Evolutionary conservation across 495 filamentous ascomycete species (phyloP).

Genomic region (Jackrogersella minutella): DNA sequence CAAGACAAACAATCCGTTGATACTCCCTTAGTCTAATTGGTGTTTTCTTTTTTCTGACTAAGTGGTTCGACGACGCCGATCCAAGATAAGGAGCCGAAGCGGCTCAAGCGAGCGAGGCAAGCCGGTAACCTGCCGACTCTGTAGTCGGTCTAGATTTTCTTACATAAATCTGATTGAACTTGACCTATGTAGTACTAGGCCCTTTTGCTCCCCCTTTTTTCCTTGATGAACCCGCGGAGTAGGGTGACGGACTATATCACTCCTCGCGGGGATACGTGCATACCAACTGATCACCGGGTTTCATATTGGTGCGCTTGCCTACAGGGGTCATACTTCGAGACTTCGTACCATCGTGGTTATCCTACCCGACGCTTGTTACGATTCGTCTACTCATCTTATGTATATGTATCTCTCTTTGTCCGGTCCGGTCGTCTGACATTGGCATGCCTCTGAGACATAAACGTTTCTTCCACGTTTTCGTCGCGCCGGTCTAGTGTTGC

Average conservation of each 20-base stretch:
- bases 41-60: constrained; percentile 1
- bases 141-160: constrained; percentile 10
- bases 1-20: not conserved
- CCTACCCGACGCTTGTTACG: not conserved
- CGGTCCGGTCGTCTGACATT: not conserved
- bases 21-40: not conserved
- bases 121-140: constrained; percentile 13
- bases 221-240: constrained; percentile 6
- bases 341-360: not conserved
- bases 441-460: constrained; percentile 15
- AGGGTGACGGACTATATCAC: constrained; percentile 3
- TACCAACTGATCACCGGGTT: constrained; percentile 25
- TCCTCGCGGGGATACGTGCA: constrained; percentile 27
- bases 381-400: not conserved
- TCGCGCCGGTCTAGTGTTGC: constrained; percentile 17
- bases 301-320: constrained; percentile 3
- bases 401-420: constrained; percentile 6
- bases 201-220: not conserved
- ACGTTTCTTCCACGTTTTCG: constrained; percentile 12
- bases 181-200: constrained; percentile 17
- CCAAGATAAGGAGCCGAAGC: constrained; percentile 13
- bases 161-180: constrained; percentile 24
- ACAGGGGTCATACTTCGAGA: constrained; percentile 12
- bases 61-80: constrained; percentile 21
- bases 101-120: constrained; percentile 14